Evolutionary conservation across 1,284 basidiomycete genomes (phyloP).

Genomic region (Phylloporus sp.): DNA sequence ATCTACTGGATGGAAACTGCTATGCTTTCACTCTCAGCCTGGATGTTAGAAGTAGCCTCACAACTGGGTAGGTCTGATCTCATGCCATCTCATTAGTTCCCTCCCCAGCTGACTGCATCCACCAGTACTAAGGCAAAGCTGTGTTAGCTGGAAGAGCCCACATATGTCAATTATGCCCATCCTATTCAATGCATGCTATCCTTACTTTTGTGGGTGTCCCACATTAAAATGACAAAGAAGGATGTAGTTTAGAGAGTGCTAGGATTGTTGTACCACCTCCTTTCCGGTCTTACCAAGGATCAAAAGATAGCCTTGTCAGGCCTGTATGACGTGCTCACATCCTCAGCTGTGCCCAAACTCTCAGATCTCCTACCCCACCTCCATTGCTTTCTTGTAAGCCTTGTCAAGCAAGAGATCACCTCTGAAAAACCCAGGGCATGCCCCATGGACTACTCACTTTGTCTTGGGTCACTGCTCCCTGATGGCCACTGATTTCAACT

Average conservation of each 20-base stretch:
- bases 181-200: background rate
- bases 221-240: background rate
- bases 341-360: background rate
- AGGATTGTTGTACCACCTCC: too few species aligned
- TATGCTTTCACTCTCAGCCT: too few species aligned
- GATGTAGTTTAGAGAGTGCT: too few species aligned
- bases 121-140: background rate
- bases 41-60: too few species aligned
- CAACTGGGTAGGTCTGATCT: too few species aligned
- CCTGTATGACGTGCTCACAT: background rate
- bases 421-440: background rate
- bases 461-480: background rate
- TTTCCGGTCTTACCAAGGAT: too few species aligned
- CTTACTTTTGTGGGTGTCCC: background rate
- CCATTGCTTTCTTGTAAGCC: background rate
- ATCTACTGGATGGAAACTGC: too few species aligned
- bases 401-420: background rate
- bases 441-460: background rate
- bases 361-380: background rate
- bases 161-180: background rate
- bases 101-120: background rate
- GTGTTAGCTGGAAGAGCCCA: background rate
- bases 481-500: background rate
- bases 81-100: background rate
- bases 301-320: background rate